Conservation (phyloP, 352 stramenopile species). For the Phytophthora lateralis region DNA sequence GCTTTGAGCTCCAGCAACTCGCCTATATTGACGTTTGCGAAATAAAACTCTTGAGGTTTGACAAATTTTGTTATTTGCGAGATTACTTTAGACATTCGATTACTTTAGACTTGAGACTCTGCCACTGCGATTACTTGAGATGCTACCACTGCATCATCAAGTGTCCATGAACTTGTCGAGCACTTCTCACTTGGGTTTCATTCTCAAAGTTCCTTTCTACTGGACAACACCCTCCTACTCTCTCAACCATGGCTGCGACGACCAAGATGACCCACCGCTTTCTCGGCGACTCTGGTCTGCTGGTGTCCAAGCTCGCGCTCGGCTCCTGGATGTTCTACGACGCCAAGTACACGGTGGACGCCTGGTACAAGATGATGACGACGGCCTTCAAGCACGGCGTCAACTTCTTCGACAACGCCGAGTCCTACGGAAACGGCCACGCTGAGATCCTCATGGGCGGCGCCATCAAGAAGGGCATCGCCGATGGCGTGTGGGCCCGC, state of each 20-base stretch:
- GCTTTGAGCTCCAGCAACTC: too few species aligned
- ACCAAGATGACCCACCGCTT: conserved; percentile 52
- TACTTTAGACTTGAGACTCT: too few species aligned
- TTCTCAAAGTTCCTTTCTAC: background rate
- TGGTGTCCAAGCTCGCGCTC: conserved; percentile 51
- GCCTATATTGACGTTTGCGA: background rate
- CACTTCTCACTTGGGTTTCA: background rate
- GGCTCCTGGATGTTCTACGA: conserved; percentile 43
- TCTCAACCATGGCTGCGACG: background rate
- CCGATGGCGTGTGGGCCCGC: conserved; percentile 37
- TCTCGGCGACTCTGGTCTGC: conserved; percentile 43
- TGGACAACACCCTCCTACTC: background rate
- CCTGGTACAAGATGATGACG: conserved; percentile 28
- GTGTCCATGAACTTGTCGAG: background rate
- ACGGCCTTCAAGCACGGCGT: conserved; percentile 22
- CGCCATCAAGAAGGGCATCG: conserved; percentile 48
- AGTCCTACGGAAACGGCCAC: conserved; percentile 22
- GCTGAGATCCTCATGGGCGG: conserved; percentile 43
- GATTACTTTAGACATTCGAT: background rate
- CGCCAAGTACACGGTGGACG: conserved; percentile 25
- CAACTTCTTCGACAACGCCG: conserved; percentile 29
- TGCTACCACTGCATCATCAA: background rate
- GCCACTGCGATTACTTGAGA: too few species aligned
- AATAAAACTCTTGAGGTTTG: background rate
- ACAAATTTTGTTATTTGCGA: background rate